Conservation (phyloP, 2,329 filamentous ascomycete species). For the Calonectria montana region DNA sequence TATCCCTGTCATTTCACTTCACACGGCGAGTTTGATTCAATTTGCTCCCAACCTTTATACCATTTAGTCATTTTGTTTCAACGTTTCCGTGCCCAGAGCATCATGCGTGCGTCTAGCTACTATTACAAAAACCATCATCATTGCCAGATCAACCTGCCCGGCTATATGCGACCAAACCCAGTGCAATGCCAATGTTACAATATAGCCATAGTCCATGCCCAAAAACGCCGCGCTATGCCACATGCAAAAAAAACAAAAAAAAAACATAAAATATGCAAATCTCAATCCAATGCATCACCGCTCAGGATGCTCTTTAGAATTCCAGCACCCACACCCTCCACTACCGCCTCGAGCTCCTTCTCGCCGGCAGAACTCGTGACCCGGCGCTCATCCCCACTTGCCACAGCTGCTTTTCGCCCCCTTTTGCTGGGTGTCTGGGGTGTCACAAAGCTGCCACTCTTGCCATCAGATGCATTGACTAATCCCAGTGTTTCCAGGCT, state of each 20-base stretch:
- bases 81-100: not conserved
- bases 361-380: constrained; percentile 84
- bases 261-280: constrained; percentile 15
- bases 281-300: constrained; percentile 68
- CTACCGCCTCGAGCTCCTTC: constrained; percentile 79
- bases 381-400: constrained; percentile 76
- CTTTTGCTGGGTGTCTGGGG: constrained; percentile 79
- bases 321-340: constrained; percentile 70
- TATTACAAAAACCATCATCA: constrained; percentile 15
- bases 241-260: constrained; percentile 10
- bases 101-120: not conserved
- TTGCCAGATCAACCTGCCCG: constrained; percentile 1
- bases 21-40: not conserved
- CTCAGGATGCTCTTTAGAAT: constrained; percentile 73
- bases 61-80: constrained; percentile 4
- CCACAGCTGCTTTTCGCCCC: constrained; percentile 66
- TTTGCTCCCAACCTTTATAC: not conserved
- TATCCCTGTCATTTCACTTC: not conserved
- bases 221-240: constrained; percentile 39
- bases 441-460: constrained; percentile 73
- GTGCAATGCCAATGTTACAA: constrained; percentile 27
- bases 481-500: constrained; percentile 91
- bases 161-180: constrained; percentile 10
- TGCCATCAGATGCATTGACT: constrained; percentile 76
- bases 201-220: constrained; percentile 12